These are phyloP conservation scores for Paraurostyla sp. DNA, from an alignment of 73 alveolate genomes.

Conservation along the genomic window DNA sequence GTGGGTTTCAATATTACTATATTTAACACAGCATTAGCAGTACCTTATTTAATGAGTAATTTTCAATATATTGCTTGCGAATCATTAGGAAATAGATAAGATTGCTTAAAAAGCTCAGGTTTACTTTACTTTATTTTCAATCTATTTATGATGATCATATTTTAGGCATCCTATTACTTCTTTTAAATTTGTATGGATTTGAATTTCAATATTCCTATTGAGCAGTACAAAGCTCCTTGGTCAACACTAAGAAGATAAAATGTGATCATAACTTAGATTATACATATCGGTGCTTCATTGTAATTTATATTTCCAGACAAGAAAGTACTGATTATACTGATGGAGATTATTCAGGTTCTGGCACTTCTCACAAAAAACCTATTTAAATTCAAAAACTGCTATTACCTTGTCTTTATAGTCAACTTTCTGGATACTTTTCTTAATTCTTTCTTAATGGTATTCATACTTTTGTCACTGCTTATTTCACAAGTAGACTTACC, in stretches of 20 bases:
- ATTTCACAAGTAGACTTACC: background rate
- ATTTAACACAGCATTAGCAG: slow-evolving; percentile 29
- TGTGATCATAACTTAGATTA: background rate
- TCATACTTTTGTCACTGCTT: background rate
- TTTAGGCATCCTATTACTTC: background rate
- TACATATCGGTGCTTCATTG: background rate
- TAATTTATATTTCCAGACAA: background rate
- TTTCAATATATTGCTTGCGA: background rate
- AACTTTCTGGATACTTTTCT: background rate
- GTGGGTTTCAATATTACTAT: background rate
- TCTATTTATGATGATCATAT: background rate
- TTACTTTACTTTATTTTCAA: background rate
- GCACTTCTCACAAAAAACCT: background rate
- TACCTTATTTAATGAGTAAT: slow-evolving; percentile 32
- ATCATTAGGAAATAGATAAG: background rate
- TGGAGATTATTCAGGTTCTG: background rate
- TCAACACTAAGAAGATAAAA: background rate
- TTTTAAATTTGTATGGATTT: background rate
- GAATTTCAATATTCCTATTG: slow-evolving; percentile 25
- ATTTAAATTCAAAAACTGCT: slow-evolving; percentile 10
- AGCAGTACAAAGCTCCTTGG: slow-evolving; percentile 19
- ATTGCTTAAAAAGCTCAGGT: background rate
- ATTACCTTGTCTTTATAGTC: background rate
- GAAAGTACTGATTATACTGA: background rate
- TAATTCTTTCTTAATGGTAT: slow-evolving; percentile 4